Base-by-base conservation (phyloP, 2,329 filamentous ascomycete genomes). In the Bipolaris gigantea region DNA sequence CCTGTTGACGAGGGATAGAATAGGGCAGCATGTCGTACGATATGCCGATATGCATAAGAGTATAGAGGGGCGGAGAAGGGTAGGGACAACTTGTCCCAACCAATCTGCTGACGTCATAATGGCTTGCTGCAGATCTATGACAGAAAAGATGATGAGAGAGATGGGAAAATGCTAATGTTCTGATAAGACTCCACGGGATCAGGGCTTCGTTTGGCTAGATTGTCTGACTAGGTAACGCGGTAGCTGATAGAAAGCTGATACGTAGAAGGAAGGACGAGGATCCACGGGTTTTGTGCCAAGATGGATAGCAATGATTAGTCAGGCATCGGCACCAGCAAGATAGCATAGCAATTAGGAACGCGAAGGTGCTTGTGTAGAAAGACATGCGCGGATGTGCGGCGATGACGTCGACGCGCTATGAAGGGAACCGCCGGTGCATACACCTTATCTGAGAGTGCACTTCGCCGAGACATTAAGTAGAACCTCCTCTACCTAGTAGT, bases 61-160 rank as follows among this genome's bases (percentile, higher is more conserved):
- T 8, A 73, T 40, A 7, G 50, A 50, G 7, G 73, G 73, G 5
- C 69, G 64, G 15, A 74, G 46, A 15, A 73, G 61, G 30, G 57
- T 58, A 0, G 66, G 69, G 5, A 70, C 49, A 9, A 54, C 53
- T 11, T 66, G 55, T 15, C 56, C 57, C 44, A 67, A 41, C 59
- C 56, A 65, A 56, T 54, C 39, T 23, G 49, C 49, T 3, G 51
- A 19, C 30, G 56, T 60, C 58, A 61, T 61, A 45, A 33, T 50
- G n/a, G 38, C 4, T 33, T 13, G 4, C 5, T 18, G 25, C 19
- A 16, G 40, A 19, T 7, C 2, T 8, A 18, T 7, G 8, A 19
- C 5, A 32, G 16, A 19, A 16, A 13, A 4, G 35, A 36, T 32
- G 32, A 2, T 42, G 2, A 16, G 10, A 13, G n/a, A 32, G 25